Base-by-base conservation (phyloP, 257 asterid genomes). In the Haberlea rhodopensis region DNA sequence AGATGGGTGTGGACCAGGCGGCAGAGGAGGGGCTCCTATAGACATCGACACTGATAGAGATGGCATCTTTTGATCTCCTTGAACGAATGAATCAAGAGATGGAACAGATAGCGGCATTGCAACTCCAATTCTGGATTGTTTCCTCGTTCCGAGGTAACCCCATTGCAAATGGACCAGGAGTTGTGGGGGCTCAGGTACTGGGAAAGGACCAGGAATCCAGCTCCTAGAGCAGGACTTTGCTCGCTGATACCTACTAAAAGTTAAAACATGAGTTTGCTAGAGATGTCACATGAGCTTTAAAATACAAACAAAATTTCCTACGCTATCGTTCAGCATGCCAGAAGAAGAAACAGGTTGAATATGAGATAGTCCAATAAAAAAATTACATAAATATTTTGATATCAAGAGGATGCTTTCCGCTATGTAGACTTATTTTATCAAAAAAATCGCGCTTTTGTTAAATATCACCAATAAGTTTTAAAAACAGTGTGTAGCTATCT, bases 1-100 rank as follows among this genome's bases (percentile, higher is more conserved):
- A 68, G 99, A 92, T 69, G 99, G 97, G 54, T 89, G 99, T 9
- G 97, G 97, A 69, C 96, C 99, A 56, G 97, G 97, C 43, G 96
- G 97, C 65, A 92, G 89, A 64, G 99, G 97, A 52, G 97, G 99
- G 25, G 91, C 83, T 53, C 91, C 91, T 61, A 79, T 60, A 66
- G 94, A 85, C 76, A 77, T 78, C 57, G 91, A 80, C 22, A 62
- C 75, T 70, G 88, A 66, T 15, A 77, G 52, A 22, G 85, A 77
- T 22, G 68, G 85, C 5, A 8, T 5, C 54, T 84, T 89, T 72
- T 89, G 96, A 37, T 92, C 98, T 66, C 87, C 96, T 69, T 90
- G 97, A 60, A 73, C 74, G 46, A 90, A 72, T 53, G 97, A 77
- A 79, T 87, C 99, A 22, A 80, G 80, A 25, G 94, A 82, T 32